phyloP scores from a whole-genome alignment of 352 stramenopile genomes.

The Phytopythium boreale region DNA sequence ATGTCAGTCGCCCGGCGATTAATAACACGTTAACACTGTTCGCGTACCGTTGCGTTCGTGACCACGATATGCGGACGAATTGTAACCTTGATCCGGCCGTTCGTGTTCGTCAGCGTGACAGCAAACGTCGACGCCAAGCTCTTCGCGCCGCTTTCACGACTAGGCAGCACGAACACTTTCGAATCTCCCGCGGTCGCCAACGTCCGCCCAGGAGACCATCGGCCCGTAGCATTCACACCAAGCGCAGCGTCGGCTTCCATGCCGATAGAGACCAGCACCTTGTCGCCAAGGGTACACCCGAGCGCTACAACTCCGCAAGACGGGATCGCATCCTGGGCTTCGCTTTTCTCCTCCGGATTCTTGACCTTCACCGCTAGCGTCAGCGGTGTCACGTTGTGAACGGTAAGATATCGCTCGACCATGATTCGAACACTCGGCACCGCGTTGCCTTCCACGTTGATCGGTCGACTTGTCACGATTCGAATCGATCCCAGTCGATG shows the following conservation, averaged over 20 bases:
- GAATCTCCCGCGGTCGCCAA: conserved; percentile 30
- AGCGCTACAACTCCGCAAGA: neutral
- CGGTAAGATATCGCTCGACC: conserved; percentile 15
- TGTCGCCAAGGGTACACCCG: conserved; percentile 10
- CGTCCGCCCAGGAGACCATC: conserved; percentile 30
- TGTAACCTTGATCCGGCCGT: conserved; percentile 27
- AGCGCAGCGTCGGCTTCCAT: conserved; percentile 4
- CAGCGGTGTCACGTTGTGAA: conserved; percentile 29
- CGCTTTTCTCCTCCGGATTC: conserved; percentile 14
- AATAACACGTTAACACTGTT: neutral
- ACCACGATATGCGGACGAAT: conserved; percentile 54
- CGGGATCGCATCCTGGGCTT: neutral
- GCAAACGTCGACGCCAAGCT: conserved; percentile 27
- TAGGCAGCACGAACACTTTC: conserved; percentile 26
- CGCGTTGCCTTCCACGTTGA: neutral
- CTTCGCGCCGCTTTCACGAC: conserved; percentile 4
- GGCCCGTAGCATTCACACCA: neutral
- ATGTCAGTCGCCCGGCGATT: neutral
- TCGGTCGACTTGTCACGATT: neutral
- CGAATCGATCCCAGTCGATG: neutral
- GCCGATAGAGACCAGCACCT: conserved; percentile 27
- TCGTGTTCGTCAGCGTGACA: conserved; percentile 30
- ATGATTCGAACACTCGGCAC: conserved; percentile 1
- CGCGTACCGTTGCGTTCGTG: conserved; percentile 54
- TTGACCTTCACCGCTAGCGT: conserved; percentile 20